Percentiles rank a stretch among this genome's conserved stretches.
Evolutionary conservation across 345 rosid genomes (phyloP).

Genomic region (Aurinia saxatilis): DNA sequence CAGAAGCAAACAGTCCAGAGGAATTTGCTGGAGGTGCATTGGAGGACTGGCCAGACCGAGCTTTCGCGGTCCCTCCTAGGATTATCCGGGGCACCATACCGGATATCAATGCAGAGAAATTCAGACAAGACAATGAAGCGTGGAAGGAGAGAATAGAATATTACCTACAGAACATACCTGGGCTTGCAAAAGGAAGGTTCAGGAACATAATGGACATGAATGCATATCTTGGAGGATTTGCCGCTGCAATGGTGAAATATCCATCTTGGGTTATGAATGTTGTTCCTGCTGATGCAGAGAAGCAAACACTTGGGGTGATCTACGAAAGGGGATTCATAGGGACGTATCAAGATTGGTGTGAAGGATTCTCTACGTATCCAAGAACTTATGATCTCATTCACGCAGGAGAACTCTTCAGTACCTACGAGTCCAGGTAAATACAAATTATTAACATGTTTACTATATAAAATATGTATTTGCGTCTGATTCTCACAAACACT

Average conservation of each 20-base stretch:
- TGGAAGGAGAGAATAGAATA: conserved; percentile 67
- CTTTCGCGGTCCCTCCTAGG: conserved; percentile 78
- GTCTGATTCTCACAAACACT: not conserved
- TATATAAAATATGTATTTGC: not conserved
- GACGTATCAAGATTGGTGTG: conserved; percentile 93
- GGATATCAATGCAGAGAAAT: conserved; percentile 53
- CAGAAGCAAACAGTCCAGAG: conserved; percentile 59
- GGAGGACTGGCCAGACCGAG: conserved; percentile 86
- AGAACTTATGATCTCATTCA: conserved; percentile 96
- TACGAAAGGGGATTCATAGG: conserved; percentile 85
- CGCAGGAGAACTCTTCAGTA: conserved; percentile 66
- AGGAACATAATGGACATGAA: conserved; percentile 97
- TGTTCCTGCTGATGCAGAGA: conserved; percentile 60
- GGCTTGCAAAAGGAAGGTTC: conserved; percentile 54
- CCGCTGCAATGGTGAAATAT: conserved; percentile 57
- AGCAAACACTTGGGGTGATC: conserved; percentile 68
- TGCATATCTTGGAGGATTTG: conserved; percentile 88
- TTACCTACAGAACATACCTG: conserved; percentile 51
- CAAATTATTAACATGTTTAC: not conserved
- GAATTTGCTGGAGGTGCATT: conserved; percentile 80
- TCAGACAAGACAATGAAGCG: conserved; percentile 54
- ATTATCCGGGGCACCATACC: conserved; percentile 55
- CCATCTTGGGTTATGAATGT: conserved; percentile 97
- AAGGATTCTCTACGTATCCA: conserved; percentile 95
- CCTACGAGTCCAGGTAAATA: conserved; percentile 73